Base-by-base conservation (phyloP, 2,329 filamentous ascomycete genomes). In the Calonectria pteridis region DNA sequence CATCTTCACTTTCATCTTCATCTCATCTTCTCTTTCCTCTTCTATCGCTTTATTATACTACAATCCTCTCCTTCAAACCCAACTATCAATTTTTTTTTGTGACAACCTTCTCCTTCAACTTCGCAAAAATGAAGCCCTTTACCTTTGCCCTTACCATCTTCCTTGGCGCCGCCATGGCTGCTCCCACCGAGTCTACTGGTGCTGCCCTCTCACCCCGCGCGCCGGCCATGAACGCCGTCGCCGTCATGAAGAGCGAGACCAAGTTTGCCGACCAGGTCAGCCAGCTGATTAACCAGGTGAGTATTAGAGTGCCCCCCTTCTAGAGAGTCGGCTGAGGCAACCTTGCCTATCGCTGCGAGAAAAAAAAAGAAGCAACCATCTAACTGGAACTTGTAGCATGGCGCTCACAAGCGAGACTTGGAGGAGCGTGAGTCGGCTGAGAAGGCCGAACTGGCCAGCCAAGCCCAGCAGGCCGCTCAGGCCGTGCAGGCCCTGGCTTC, bases 61-160 rank as follows among this genome's bases (percentile, higher is more conserved):
- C 43, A 18, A 53, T 64, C 26, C 51, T 26, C 16, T 67, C 50
- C 31, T 63, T 67, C 29, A 50, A 33, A 35, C 31, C 46, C 55
- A 68, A 63, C 53, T 53, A 37, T 46, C 26, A 68, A 35, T 18
- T 28, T 40, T 28, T 29, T 43, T 68, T 37, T 37, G 53, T 67
- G 23, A 51, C 46, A 53, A 40, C 43, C 28, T 64, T 49, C 55
- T 53, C 37, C 11, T 18, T 26, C 26, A 51, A 35, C 49, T 62
- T 58, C 26, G 20, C 16, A 58, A 77, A 73, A 28, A 77, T 77
- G 75, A 77, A 77, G 70, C 51, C 74, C 10, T n/a, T 68, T 37
- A 55, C 67, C 16, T 18, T 73, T 51, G 65, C 53, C 51, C 67
- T 76, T 49, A 73, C 73, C 23, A 26, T 75, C 4, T 26, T 62